Conservation (phyloP, 345 rosid genomes). For the Bruguiera parviflora region DNA sequence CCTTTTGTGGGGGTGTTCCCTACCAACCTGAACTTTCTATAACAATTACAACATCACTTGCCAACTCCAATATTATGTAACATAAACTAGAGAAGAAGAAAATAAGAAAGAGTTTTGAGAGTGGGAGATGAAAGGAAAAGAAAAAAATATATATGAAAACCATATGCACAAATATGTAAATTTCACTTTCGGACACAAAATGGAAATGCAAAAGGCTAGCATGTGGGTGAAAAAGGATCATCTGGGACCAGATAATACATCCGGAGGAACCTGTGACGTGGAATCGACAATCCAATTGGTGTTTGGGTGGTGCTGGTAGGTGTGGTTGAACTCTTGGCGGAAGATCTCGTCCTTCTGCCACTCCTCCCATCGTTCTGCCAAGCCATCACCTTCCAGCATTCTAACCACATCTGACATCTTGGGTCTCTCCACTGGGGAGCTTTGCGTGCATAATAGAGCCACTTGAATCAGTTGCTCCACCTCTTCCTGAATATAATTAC, state of each 20-base stretch:
- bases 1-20: neutral
- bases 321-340: conserved; percentile 51
- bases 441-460: conserved; percentile 80
- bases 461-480: conserved; percentile 83
- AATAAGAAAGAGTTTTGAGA: neutral
- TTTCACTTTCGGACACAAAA: conserved; percentile 20
- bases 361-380: conserved; percentile 89
- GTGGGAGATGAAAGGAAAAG: neutral
- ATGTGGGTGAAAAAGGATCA: conserved; percentile 24
- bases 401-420: conserved; percentile 93
- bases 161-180: conserved; percentile 38
- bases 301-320: conserved; percentile 25
- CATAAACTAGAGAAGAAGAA: conserved; percentile 21
- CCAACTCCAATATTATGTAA: conserved; percentile 10
- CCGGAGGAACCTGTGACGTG: conserved; percentile 54
- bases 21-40: conserved; percentile 36
- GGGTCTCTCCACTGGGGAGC: conserved; percentile 73
- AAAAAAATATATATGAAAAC: neutral
- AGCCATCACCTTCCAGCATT: conserved; percentile 93
- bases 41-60: conserved; percentile 27
- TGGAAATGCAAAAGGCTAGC: neutral
- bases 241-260: conserved; percentile 84
- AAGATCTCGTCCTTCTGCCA: conserved; percentile 87
- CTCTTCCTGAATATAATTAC: conserved; percentile 55
- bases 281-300: conserved; percentile 62